These are phyloP conservation scores for Botrytis galanthina DNA, from an alignment of 2,329 filamentous ascomycete species.

Conservation along the genomic window DNA sequence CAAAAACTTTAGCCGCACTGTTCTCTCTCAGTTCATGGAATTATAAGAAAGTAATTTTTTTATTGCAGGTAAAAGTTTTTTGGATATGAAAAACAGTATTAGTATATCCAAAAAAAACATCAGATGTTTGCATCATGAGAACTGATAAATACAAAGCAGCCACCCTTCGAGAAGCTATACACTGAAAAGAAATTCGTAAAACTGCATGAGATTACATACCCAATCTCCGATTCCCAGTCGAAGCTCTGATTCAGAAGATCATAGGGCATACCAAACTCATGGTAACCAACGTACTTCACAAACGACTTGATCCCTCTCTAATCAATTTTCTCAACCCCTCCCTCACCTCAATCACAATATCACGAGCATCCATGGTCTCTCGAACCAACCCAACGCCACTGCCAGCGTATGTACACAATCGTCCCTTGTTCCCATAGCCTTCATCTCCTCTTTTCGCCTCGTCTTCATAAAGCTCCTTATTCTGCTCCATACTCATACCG, in stretches of 20 bases:
- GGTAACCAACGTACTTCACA: constrained; percentile 2
- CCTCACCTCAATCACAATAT: constrained; percentile 45
- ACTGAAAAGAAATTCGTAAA: neutral
- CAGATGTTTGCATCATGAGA: neutral
- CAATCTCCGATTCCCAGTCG: neutral
- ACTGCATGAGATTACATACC: neutral
- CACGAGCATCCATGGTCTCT: constrained; percentile 47
- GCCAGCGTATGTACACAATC: constrained; percentile 62
- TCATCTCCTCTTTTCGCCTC: constrained; percentile 51
- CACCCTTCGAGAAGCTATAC: neutral
- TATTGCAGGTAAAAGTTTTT: neutral
- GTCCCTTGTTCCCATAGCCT: constrained; percentile 51
- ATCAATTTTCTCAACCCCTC: constrained; percentile 15
- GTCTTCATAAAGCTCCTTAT: constrained; percentile 42
- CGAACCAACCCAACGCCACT: constrained; percentile 58
- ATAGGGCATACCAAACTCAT: neutral
- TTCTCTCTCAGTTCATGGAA: neutral
- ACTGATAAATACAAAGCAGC: neutral
- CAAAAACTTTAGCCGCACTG: neutral
- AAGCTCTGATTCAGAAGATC: neutral
- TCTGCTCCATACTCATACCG: constrained; percentile 43
- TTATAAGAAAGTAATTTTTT: neutral
- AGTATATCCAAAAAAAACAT: neutral
- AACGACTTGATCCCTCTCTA: constrained; percentile 11
- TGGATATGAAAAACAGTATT: neutral